phyloP scores from a whole-genome alignment of 257 asterid species.

The Paraleonurus japonicus region DNA sequence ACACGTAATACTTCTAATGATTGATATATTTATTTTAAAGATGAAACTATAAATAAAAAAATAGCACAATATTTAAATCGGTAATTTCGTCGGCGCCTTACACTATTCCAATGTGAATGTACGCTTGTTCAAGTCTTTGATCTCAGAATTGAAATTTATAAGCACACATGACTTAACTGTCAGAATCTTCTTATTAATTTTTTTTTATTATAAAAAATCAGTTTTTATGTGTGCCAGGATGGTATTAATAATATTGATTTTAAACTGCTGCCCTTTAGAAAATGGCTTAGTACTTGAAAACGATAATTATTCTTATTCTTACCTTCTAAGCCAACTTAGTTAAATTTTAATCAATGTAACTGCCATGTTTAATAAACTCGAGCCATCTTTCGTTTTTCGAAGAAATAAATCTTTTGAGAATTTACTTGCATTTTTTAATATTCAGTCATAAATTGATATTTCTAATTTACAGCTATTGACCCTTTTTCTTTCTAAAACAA shows the following conservation, averaged over 20 bases:
- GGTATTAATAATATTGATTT: neutral
- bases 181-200: constrained; percentile 21
- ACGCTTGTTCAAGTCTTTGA: constrained; percentile 21
- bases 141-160: constrained; percentile 7
- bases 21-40: constrained; percentile 6
- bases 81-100: constrained; percentile 26
- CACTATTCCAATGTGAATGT: constrained; percentile 25
- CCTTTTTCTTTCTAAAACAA: neutral
- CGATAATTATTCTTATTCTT: constrained; percentile 3
- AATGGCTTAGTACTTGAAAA: neutral
- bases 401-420: neutral
- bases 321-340: constrained; percentile 15
- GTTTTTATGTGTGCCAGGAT: neutral
- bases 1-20: constrained; percentile 26
- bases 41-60: neutral
- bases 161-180: constrained; percentile 28
- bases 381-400: neutral
- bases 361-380: neutral
- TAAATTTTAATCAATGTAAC: neutral
- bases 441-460: neutral
- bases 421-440: constrained; percentile 24
- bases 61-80: neutral
- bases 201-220: neutral
- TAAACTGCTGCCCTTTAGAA: neutral
- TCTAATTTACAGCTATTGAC: constrained; percentile 1